Base-by-base conservation (phyloP, 2,329 filamentous ascomycete species). In the Pestalotiopsis fici region DNA sequence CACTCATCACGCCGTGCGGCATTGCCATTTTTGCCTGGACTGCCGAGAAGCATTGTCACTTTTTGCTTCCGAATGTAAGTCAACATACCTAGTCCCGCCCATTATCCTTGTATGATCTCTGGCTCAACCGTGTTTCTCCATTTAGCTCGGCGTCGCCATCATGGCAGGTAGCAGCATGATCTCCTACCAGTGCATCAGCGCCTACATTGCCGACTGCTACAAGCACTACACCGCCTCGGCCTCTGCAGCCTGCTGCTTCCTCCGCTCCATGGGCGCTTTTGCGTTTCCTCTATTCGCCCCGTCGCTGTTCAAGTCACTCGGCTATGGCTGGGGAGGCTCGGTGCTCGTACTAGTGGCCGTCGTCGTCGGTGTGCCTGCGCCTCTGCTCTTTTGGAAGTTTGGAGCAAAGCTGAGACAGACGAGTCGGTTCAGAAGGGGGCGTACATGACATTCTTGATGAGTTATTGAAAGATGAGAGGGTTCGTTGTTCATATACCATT, bases 1-100 rank as follows among this genome's bases (percentile, higher is more conserved):
- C 78, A 3, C 4, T 80, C 12, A 66, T 81, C 27, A 43, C 54
- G 15, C 63, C 63, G 3, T 37, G 27, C 37, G 63, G 63, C 0
- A 57, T 65, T 28, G 25, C 47, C 3, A n/a, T 65, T 31, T 65
- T 57, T 6, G 27, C 50, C 1, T 65, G 63, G 63, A 65, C 50
- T 2, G 63, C 63, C 31, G 47, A 65, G 31, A 23, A 31, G 9
- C 28, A 47, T 18, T n/a, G 18, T 13, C 63, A 65, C 13, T 65
- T 57, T 4, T 15, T 65, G 5, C 15, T 59, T 6, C 63, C 63
- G 1, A 65, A 65, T 54, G 54, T 65, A 55, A 64, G 43, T 31
- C n/a, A 54, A 43, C 11, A 28, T 35, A n/a, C n/a, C n/a, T n/a
- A n/a, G n/a, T n/a, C 9, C 59, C 27, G 9, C 7, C 15, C 12